Evolutionary conservation across 257 asterid species (phyloP).

Genomic region (Cruciata laevipes): DNA sequence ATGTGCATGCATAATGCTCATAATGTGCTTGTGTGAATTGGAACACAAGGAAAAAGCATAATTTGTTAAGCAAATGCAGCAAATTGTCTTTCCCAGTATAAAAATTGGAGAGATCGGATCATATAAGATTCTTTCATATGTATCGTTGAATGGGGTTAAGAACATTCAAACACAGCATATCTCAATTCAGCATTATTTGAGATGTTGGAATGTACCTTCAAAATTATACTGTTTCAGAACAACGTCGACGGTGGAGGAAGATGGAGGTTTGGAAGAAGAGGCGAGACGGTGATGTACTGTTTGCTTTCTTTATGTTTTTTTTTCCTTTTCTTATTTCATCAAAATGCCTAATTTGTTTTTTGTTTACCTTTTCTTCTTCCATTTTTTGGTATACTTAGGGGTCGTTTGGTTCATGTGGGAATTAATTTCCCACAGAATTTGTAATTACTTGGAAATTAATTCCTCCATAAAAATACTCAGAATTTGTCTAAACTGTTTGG

Average conservation of each 20-base stretch:
- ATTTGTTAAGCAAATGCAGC: conserved; percentile 13
- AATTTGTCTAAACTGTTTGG: no score
- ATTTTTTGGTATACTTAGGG: no score
- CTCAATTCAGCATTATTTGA: neutral
- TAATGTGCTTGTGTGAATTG: conserved; percentile 13
- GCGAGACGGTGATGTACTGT: conserved; percentile 13
- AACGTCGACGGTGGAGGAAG: conserved; percentile 35
- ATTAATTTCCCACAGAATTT: no score
- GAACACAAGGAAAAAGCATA: conserved; percentile 17
- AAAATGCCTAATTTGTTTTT: no score
- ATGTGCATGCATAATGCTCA: conserved; percentile 5
- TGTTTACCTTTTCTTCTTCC: no score
- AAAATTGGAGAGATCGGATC: conserved; percentile 39
- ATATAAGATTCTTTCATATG: conserved; percentile 20
- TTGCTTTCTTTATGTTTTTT: neutral
- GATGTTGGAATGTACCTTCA: conserved; percentile 18
- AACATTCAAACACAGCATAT: conserved; percentile 1
- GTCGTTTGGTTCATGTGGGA: no score
- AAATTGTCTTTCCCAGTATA: conserved; percentile 6
- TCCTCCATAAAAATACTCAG: no score
- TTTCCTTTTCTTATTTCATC: no score
- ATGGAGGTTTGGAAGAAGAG: conserved; percentile 11
- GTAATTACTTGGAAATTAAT: no score
- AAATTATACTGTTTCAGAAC: conserved; percentile 19
- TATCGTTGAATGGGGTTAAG: neutral